Evolutionary conservation across 257 asterid genomes (phyloP), one percentile per base, ranked within the genome.

Genomic region (Leonotis leonurus): DNA sequence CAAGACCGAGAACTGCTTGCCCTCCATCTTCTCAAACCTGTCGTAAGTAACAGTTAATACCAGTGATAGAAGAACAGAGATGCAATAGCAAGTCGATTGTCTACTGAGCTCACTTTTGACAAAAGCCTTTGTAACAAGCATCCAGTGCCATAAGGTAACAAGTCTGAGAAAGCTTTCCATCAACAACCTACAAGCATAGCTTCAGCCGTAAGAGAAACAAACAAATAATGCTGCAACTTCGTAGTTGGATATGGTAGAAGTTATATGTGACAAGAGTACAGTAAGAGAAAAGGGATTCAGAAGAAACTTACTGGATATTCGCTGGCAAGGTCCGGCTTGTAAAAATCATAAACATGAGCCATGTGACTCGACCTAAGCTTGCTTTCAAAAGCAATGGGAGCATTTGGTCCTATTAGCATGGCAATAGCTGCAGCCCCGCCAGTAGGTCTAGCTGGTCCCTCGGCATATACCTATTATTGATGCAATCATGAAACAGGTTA

Each of bases 351-450:
- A 55, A 68, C 97, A 74, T 93, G 99, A 57, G 95, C 78, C 99
- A 93, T 93, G 79, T 93, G 97, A 64, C 95, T 89, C 17, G 81
- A 92, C 83, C 99, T 85, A 49, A 89, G 83, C 81, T 84, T 93
- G 89, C 97, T 87, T 75, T 93, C 99, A 32, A 93, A 93, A 62
- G 76, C 83, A 68, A 93, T 87, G 17, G 99, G 97, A 78, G 99
- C 99, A 81, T 93, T 83, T 30, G 97, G 96, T 35, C 99, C 97
- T n/a, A 93, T 71, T 24, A 93, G 87, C 92, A 93, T 89, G 75
- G 97, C 99, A 75, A 93, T 60, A 17, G 99, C 96, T 60, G 94
- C 99, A 64, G 99, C 99, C 58, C 99, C 99, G 25, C 99, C 99
- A 30, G 99, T 93, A 52, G 99, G 97, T 64, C 99, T 80, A 71